phyloP scores from a whole-genome alignment of 2,329 filamentous ascomycete genomes.

The Juglanconis sp. region DNA sequence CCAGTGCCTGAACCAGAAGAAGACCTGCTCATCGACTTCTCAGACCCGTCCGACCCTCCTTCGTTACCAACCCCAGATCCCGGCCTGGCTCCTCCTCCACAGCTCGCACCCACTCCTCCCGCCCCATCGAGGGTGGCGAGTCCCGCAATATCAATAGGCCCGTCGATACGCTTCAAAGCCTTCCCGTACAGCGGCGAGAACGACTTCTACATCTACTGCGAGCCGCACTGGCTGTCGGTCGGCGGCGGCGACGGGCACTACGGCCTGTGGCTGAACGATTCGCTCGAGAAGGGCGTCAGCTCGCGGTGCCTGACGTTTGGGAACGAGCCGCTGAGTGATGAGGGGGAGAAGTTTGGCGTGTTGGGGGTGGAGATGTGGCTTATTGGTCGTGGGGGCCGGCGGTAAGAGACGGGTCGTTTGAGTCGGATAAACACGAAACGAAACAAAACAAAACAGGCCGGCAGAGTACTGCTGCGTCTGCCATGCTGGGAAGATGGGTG shows the following conservation, averaged over 20 bases:
- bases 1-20: constrained; percentile 30
- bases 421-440: not conserved
- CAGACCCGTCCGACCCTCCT: constrained; percentile 22
- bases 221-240: constrained; percentile 77
- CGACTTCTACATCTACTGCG: constrained; percentile 94
- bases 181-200: constrained; percentile 96
- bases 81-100: not conserved
- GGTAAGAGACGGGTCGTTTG: not conserved
- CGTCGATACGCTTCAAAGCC: constrained; percentile 89
- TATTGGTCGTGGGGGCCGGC: constrained; percentile 53
- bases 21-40: constrained; percentile 16
- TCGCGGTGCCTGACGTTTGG: constrained; percentile 86
- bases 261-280: constrained; percentile 88
- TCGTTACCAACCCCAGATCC: not conserved
- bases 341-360: constrained; percentile 87
- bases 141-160: constrained; percentile 52
- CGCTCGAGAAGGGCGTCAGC: constrained; percentile 79
- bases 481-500: not conserved
- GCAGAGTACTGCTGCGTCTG: too few species aligned
- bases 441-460: not conserved
- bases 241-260: constrained; percentile 88
- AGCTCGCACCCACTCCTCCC: not conserved
- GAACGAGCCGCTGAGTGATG: constrained; percentile 89
- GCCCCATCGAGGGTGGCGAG: constrained; percentile 13
- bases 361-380: constrained; percentile 93